Evolutionary conservation across 805 yeast genomes (phyloP).

Genomic region (Candida berthetii): DNA sequence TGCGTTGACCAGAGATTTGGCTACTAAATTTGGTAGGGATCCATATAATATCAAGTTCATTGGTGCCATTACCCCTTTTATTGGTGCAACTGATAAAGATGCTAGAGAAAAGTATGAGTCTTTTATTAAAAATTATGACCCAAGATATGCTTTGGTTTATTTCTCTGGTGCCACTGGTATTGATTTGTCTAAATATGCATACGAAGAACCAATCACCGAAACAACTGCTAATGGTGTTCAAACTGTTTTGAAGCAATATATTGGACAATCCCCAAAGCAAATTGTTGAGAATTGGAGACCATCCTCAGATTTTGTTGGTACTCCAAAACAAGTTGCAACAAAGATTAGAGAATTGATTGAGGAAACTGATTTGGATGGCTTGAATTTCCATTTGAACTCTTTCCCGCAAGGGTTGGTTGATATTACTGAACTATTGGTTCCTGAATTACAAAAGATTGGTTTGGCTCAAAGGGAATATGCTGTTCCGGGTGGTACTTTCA

Average conservation of each 20-base stretch:
- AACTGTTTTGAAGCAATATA: conserved; percentile 26
- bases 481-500: conserved; percentile 22
- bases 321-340: conserved; percentile 29
- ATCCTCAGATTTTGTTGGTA: conserved; percentile 26
- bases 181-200: conserved; percentile 6
- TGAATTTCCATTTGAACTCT: conserved; percentile 30
- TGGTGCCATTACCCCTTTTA: conserved; percentile 24
- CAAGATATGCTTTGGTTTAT: conserved; percentile 35
- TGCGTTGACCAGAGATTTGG: conserved; percentile 22
- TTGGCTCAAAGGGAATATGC: conserved; percentile 29
- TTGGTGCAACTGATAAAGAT: conserved; percentile 32
- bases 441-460: conserved; percentile 26
- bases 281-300: conserved; percentile 25
- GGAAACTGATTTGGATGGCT: conserved; percentile 33
- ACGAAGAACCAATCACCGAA: conserved; percentile 19
- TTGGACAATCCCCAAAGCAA: conserved; percentile 14
- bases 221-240: conserved; percentile 24
- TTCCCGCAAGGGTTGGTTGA: conserved; percentile 32
- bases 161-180: conserved; percentile 26
- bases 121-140: conserved; percentile 23
- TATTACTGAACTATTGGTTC: conserved; percentile 25
- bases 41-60: conserved; percentile 30
- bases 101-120: conserved; percentile 28
- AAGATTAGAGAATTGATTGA: conserved; percentile 31
- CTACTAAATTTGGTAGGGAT: conserved; percentile 28